A percentile compares a stretch with the other conserved stretches of the same genome.
Evolutionary conservation across 176 grass and related monocot species (phyloP).

Genomic region (Thinopyrum elongatum): DNA sequence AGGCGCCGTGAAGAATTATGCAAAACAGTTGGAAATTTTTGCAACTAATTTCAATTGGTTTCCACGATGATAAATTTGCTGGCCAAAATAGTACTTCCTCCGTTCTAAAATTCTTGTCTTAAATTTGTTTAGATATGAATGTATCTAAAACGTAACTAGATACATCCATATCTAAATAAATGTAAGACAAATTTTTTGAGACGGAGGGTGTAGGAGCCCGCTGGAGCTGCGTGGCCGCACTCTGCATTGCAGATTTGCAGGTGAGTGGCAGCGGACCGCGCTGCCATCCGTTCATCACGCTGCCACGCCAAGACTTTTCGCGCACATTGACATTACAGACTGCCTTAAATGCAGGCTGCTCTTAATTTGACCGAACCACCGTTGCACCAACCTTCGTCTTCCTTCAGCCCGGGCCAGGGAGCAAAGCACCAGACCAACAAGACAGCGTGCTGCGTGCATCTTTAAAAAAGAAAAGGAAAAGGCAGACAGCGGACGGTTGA

Average conservation of each 20-base stretch:
- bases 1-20: too few species aligned
- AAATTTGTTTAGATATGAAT: too few species aligned
- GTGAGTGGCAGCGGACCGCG: too few species aligned
- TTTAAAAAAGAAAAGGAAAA: neutral
- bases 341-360: neutral
- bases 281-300: neutral
- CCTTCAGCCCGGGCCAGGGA: neutral
- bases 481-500: neutral
- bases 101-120: too few species aligned
- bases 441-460: neutral
- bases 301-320: neutral
- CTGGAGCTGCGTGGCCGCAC: neutral
- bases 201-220: too few species aligned
- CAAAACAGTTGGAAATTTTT: too few species aligned
- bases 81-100: too few species aligned
- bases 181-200: too few species aligned
- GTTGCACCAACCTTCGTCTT: neutral
- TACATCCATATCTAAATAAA: too few species aligned
- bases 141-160: too few species aligned
- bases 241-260: neutral
- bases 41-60: too few species aligned
- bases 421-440: neutral
- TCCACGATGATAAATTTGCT: too few species aligned
- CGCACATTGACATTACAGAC: neutral
- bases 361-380: constrained; percentile 19